These are phyloP conservation scores for Wallacemonas collosoma DNA, from an alignment of 208 protist genomes.

Conservation along the genomic window DNA sequence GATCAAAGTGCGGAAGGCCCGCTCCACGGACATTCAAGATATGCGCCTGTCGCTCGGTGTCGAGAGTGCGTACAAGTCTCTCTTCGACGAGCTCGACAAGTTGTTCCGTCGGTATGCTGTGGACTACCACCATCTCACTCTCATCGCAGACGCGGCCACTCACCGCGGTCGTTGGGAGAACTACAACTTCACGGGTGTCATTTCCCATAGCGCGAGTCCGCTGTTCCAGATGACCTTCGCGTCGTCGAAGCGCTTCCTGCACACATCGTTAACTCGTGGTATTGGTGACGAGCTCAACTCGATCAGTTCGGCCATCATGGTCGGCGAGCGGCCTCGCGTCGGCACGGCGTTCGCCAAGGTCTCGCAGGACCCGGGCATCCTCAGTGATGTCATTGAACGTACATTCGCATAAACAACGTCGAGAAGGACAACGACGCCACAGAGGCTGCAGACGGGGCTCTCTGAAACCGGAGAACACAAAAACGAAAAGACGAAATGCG, in stretches of 20 bases:
- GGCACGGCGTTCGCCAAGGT: conserved; percentile 81
- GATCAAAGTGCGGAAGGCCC: conserved; percentile 63
- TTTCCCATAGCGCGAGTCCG: conserved; percentile 82
- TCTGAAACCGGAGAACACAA: not conserved
- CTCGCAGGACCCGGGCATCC: conserved; percentile 47
- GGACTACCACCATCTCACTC: conserved; percentile 84
- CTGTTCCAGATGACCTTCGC: conserved; percentile 94
- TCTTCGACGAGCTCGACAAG: conserved; percentile 87
- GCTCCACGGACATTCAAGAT: conserved; percentile 90
- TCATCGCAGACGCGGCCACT: conserved; percentile 90
- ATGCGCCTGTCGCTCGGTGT: conserved; percentile 78
- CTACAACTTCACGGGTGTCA: conserved; percentile 90
- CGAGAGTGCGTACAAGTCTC: conserved; percentile 75
- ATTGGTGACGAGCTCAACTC: conserved; percentile 81
- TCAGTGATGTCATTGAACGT: conserved; percentile 80
- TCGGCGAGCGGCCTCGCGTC: conserved; percentile 85
- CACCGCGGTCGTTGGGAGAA: conserved; percentile 89
- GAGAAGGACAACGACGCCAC: not conserved
- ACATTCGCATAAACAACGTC: conserved; percentile 36
- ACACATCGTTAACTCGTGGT: conserved; percentile 79
- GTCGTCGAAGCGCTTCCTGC: conserved; percentile 82
- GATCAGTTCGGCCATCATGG: conserved; percentile 90
- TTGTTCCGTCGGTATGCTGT: conserved; percentile 90
- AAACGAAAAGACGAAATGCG: not conserved
- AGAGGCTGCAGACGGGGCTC: too few species aligned